phyloP scores from a whole-genome alignment of 306 rosid genomes.

The Glycine soja region DNA sequence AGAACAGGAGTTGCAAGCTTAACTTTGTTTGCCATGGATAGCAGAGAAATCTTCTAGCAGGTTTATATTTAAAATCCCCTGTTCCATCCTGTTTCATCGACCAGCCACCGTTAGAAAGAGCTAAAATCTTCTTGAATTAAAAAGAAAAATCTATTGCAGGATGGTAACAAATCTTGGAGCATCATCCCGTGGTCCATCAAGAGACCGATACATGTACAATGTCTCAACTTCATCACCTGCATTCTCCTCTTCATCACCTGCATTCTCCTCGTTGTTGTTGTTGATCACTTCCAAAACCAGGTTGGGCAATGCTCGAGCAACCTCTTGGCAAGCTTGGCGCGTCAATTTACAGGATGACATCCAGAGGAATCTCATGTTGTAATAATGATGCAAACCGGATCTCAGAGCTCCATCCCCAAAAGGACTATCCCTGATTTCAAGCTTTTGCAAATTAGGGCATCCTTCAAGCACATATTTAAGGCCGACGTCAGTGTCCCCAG shows the following conservation, averaged over 20 bases:
- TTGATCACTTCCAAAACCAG: slow-evolving; percentile 77
- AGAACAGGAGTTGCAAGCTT: slow-evolving; percentile 49
- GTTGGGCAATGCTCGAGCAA: slow-evolving; percentile 71
- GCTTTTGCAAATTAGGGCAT: slow-evolving; percentile 83
- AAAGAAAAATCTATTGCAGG: slow-evolving; percentile 53
- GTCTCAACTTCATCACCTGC: slow-evolving; percentile 34
- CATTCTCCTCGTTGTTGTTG: slow-evolving; percentile 34
- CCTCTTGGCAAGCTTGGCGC: slow-evolving; percentile 70
- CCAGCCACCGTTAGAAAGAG: slow-evolving; percentile 47
- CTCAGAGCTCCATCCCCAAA: slow-evolving; percentile 82
- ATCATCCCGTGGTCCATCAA: slow-evolving; percentile 73
- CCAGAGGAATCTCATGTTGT: slow-evolving; percentile 96
- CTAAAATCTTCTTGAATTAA: slow-evolving; percentile 42
- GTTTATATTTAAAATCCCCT: slow-evolving; percentile 53
- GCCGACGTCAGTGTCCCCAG: slow-evolving; percentile 73
- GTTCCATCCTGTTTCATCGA: slow-evolving; percentile 36
- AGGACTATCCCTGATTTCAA: slow-evolving; percentile 91
- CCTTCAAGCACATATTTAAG: slow-evolving; percentile 83
- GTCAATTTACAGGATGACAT: slow-evolving; percentile 79
- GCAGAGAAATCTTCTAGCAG: slow-evolving; percentile 51
- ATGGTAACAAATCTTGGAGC: slow-evolving; percentile 67
- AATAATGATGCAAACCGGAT: slow-evolving; percentile 85
- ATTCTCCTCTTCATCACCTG: slow-evolving; percentile 27
- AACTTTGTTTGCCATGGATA: slow-evolving; percentile 41
- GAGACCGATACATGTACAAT: slow-evolving; percentile 59